phyloP scores from a whole-genome alignment of 257 asterid genomes.

The Solanum clarkiae region DNA sequence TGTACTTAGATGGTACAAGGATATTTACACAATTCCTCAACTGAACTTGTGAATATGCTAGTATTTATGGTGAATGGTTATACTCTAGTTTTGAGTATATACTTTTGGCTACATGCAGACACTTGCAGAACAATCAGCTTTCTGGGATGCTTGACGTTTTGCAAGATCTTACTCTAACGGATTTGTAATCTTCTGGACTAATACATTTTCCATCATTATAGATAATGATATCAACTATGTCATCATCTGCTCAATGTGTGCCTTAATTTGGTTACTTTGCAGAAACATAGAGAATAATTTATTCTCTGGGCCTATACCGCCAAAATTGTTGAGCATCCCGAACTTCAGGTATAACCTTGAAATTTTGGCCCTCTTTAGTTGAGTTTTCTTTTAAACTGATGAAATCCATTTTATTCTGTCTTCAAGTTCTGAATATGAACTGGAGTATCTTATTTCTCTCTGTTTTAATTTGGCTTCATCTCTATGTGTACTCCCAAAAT shows the following conservation, averaged over 20 bases:
- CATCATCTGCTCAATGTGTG: background rate
- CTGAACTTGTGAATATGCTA: background rate
- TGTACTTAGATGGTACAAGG: background rate
- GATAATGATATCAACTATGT: background rate
- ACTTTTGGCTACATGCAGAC: slow-evolving; percentile 33
- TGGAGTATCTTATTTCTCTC: background rate
- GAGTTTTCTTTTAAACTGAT: background rate
- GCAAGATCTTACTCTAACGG: slow-evolving; percentile 60
- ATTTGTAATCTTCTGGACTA: slow-evolving; percentile 42
- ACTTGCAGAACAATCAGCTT: slow-evolving; percentile 81
- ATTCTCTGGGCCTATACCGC: slow-evolving; percentile 92
- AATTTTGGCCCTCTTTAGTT: background rate
- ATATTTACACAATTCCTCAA: background rate
- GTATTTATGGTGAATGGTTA: background rate
- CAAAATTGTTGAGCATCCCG: slow-evolving; percentile 45
- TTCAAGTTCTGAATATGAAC: background rate
- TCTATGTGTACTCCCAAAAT: background rate
- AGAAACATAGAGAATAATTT: slow-evolving; percentile 80
- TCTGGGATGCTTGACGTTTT: slow-evolving; percentile 74
- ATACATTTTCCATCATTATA: background rate
- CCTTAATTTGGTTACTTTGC: slow-evolving; percentile 3
- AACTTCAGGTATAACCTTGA: slow-evolving; percentile 52
- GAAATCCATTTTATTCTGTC: background rate
- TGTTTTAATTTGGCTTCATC: background rate
- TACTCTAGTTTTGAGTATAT: background rate